Conservation (phyloP, 2,329 filamentous ascomycete genomes). For the Apiospora sp. region DNA sequence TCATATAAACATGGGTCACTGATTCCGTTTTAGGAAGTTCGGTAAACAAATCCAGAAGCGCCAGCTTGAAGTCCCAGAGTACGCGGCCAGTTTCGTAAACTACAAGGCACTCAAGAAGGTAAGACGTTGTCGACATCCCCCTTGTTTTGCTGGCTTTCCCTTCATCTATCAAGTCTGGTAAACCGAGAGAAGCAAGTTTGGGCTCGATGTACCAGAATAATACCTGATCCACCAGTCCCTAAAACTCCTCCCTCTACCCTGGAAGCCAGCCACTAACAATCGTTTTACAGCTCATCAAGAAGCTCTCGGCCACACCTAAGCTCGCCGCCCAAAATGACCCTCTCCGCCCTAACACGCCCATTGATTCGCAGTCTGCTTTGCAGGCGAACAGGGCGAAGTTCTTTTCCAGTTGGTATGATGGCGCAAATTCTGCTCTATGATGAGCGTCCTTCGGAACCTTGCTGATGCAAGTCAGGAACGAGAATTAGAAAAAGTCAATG, state of each 20-base stretch:
- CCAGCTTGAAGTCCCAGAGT: constrained; percentile 98
- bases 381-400: constrained; percentile 99
- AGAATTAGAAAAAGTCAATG: constrained; percentile 98
- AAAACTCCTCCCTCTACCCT: constrained; percentile 4
- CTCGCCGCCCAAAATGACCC: constrained; percentile 78
- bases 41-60: constrained; percentile 99
- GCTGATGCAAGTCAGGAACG: constrained; percentile 75
- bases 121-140: constrained; percentile 35
- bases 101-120: constrained; percentile 99
- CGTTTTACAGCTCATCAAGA: constrained; percentile 86
- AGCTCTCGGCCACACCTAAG: constrained; percentile 89
- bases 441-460: constrained; percentile 30
- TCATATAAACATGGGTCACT: constrained; percentile 15
- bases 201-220: neutral
- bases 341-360: constrained; percentile 53
- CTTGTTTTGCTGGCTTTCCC: neutral
- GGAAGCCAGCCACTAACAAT: constrained; percentile 43
- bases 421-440: constrained; percentile 22
- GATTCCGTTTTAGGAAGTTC: constrained; percentile 80
- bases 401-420: constrained; percentile 89
- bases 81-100: constrained; percentile 98
- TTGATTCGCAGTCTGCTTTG: constrained; percentile 85
- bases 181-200: neutral
- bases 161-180: neutral
- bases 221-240: constrained; percentile 15